Evolutionary conservation across 2,329 filamentous ascomycete species (phyloP), one percentile per base, ranked within the genome.

Genomic region (Gaeumannomyces tritici): DNA sequence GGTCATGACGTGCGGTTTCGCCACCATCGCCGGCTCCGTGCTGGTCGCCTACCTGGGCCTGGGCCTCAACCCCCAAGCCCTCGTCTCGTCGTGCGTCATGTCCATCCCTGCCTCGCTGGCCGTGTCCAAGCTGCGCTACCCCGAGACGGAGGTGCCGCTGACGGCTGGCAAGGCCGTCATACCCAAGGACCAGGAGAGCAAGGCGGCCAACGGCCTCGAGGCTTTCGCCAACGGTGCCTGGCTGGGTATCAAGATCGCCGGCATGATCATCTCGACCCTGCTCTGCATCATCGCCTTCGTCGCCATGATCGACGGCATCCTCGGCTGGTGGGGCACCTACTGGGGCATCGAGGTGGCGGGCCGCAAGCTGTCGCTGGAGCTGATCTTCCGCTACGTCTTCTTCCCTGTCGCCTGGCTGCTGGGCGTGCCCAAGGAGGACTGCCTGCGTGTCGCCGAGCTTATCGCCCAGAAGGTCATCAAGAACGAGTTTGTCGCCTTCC

Each of bases 41-140:
- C 79, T 97, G 51, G 88, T 95, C 31, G 90, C 89, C 18, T 97
- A 96, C 74, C 93, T 96, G 66, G 79, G 81, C 31, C 85, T 96
- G 69, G 92, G 92, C 55, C 81, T 96, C 62, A 95, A 92, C 73
- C 80, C 90, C 0, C 89, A 96, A 73, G 92, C 90, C 3, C 80
- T 97, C 58, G 89, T 96, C 31, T 96, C 91, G 2, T 93, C 90
- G 9, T 96, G 92, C 72, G 92, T 96, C 73, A 97, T 97, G 93
- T 93, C 89, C 69, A 96, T 96, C 66, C 93, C 93, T 0, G 92
- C 92, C 1, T 96, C 91, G 4, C 82, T 97, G 18, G 92, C 92
- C 60, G 87, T 95, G 65, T 93, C 89, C 66, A 96, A 96, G 78
- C 82, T 96, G 69, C 89, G 93, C 63, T 96, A 89, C 73, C 93